Percentiles rank a stretch among this genome's conserved stretches.
phyloP scores from a whole-genome alignment of 202 grass and related monocot species.

The Digitaria exilis region DNA sequence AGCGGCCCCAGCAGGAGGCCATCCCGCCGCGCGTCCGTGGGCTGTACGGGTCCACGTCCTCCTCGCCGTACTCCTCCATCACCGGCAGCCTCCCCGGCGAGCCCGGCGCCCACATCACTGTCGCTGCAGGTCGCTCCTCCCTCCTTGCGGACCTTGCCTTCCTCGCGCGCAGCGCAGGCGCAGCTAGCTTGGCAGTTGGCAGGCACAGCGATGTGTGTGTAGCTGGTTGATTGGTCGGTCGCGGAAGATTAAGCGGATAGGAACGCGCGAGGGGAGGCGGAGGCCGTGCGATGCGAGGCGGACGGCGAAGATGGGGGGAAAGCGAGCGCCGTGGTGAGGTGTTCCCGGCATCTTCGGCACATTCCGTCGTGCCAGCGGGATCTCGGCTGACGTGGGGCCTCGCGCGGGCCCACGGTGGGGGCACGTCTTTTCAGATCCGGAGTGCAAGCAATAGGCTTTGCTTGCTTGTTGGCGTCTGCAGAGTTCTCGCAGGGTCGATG shows the following conservation, averaged over 20 bases:
- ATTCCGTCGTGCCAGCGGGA: constrained; percentile 34
- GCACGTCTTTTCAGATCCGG: constrained; percentile 16
- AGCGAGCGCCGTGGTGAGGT: neutral
- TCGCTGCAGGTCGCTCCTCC: constrained; percentile 2
- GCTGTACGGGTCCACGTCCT: constrained; percentile 12
- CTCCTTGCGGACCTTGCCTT: too few species aligned
- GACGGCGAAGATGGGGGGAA: constrained; percentile 35
- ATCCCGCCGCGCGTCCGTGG: constrained; percentile 2
- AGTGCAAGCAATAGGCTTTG: neutral
- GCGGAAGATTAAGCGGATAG: constrained; percentile 28
- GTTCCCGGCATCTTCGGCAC: constrained; percentile 10
- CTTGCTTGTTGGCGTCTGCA: neutral
- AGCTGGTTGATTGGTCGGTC: constrained; percentile 7
- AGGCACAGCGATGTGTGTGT: neutral
- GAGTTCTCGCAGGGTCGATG: too few species aligned
- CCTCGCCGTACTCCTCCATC: constrained; percentile 47
- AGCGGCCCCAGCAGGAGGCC: constrained; percentile 79
- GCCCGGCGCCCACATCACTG: constrained; percentile 43
- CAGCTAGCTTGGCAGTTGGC: neutral
- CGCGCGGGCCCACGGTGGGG: neutral
- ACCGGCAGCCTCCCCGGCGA: constrained; percentile 61
- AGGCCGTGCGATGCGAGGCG: constrained; percentile 38
- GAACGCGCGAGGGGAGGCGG: neutral
- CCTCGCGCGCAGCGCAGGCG: neutral
- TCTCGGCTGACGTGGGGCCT: constrained; percentile 41